Evolutionary conservation across 148 eudicot genomes (phyloP), one percentile per base, ranked within the genome.

Genomic region (Rhododendron ferrugineum): DNA sequence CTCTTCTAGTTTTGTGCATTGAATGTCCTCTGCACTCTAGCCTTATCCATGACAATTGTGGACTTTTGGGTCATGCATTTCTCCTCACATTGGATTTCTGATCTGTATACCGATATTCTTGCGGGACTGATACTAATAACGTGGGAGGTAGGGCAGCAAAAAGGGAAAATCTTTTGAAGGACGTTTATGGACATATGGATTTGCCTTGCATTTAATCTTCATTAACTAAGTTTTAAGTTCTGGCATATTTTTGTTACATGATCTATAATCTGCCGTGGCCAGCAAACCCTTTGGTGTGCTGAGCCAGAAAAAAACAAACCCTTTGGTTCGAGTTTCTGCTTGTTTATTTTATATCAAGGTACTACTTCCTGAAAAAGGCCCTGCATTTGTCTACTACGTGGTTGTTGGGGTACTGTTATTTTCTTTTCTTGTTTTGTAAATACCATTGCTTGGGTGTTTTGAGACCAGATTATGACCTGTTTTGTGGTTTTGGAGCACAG

Each of bases 401-500:
- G 18, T 50, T 8, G 9, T 46, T 26, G 36, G 20, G 54, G 14
- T 44, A 0, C 50, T 78, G n/a, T 76, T 76, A 23, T 76, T 76
- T 76, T 76, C 79, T 76, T 76, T 40, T 76, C 49, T 42, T 16
- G 15, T 46, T 0, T 16, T 70, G 18, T 70, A 16, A 70, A 14
- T 70, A 18, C 40, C 75, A 4, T 32, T 26, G 5, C 58, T 30
- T 79, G 60, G n/a, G 49, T 26, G n/a, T 73, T 4, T 73, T 32
- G 28, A 30, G 28, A 85, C 62, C 62, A 79, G 49, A 1, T 64
- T 3, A 62, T 80, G 79, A 80, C 42, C 40, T 52, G 15, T 79
- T 77, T 52, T 30, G 78, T 85, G 64, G 50, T 68, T 78, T 78
- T 92, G 86, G 88, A 77, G 42, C 66, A 83, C 88, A 97, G 99